Conservation (phyloP, 2,329 filamentous ascomycete genomes). For the Helotiales sp. region DNA sequence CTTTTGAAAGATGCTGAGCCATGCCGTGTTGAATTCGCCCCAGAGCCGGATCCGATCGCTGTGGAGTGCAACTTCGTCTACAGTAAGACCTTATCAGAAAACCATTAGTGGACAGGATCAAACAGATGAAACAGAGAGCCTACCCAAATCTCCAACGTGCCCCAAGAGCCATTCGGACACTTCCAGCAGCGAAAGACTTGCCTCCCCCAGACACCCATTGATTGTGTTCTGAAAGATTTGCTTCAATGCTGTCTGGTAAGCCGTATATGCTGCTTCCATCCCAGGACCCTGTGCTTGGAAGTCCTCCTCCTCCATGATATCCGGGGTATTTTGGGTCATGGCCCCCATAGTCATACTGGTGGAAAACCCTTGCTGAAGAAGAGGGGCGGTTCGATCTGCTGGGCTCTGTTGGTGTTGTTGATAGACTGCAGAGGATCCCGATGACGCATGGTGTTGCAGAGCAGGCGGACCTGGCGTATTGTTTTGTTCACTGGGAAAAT, state of each 20-base stretch:
- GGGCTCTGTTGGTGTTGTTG: conserved; percentile 46
- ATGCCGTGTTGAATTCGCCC: conserved; percentile 93
- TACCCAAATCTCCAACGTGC: conserved; percentile 70
- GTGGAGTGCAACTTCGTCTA: conserved; percentile 79
- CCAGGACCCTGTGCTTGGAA: conserved; percentile 55
- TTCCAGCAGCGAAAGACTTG: conserved; percentile 61
- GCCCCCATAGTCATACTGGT: conserved; percentile 53
- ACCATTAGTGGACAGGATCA: conserved; percentile 39
- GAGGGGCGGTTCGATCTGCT: conserved; percentile 55
- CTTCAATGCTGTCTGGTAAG: conserved; percentile 65
- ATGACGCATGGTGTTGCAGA: conserved; percentile 55
- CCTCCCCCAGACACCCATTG: conserved; percentile 63
- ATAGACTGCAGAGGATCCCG: conserved; percentile 66
- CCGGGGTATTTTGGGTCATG: conserved; percentile 50
- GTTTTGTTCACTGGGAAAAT: conserved; percentile 72
- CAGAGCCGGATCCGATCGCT: conserved; percentile 81
- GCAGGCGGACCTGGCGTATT: conserved; percentile 62
- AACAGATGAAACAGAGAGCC: conserved; percentile 45
- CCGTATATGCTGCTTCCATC: conserved; percentile 71
- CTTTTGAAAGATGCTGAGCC: conserved; percentile 81
- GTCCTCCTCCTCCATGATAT: conserved; percentile 62
- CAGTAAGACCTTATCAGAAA: conserved; percentile 71
- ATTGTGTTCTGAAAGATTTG: conserved; percentile 66
- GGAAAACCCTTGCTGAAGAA: conserved; percentile 59
- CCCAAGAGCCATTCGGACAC: conserved; percentile 70